phyloP scores from a whole-genome alignment of 2,329 filamentous ascomycete species.

The Aurifilum marmelostoma region DNA sequence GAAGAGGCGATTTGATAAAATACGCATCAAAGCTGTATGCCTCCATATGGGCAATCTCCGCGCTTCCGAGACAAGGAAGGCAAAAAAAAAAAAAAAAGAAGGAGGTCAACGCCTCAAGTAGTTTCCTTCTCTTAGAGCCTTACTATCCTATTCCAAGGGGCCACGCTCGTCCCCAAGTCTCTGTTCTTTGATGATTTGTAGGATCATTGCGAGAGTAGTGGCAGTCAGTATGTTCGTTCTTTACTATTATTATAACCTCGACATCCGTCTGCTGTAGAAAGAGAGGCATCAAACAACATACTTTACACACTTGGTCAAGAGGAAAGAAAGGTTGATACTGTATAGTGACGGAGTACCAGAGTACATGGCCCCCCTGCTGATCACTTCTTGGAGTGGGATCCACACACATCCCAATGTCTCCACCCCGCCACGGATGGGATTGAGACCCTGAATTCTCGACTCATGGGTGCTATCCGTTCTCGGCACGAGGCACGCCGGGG shows the following conservation, averaged over 20 bases:
- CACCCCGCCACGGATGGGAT: background rate
- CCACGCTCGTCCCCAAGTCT: background rate
- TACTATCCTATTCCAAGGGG: background rate
- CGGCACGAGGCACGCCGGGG: background rate
- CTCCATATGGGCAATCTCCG: background rate
- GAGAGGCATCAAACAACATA: background rate
- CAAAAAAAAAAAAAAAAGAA: background rate
- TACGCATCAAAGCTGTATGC: background rate
- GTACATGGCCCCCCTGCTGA: constrained; percentile 6
- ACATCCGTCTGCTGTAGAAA: background rate
- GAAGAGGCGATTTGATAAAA: background rate
- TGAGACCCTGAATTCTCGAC: constrained; percentile 1
- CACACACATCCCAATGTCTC: background rate
- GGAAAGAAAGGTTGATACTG: background rate
- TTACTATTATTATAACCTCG: background rate
- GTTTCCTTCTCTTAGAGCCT: background rate
- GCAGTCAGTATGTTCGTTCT: background rate
- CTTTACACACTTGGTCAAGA: background rate
- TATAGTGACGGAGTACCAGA: background rate
- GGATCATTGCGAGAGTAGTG: background rate
- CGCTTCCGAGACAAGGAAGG: background rate
- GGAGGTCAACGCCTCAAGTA: no score
- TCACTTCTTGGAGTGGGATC: background rate
- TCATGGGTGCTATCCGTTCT: background rate
- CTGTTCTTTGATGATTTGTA: background rate